Conservation (phyloP, 805 yeast genomes). For the Candida yuanshanica region DNA sequence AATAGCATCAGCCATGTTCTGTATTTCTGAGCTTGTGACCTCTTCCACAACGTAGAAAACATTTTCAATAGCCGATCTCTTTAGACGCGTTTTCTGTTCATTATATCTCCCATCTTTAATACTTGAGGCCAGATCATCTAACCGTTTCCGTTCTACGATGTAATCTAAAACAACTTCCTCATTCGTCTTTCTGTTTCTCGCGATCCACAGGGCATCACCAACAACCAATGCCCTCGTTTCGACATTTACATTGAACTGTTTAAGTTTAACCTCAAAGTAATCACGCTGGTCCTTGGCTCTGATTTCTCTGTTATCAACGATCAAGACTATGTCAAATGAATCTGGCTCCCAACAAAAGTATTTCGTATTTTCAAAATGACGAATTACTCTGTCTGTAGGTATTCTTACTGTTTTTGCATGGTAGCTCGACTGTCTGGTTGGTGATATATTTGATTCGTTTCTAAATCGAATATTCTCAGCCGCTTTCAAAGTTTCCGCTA, state of each 20-base stretch:
- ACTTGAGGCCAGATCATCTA: constrained; percentile 79
- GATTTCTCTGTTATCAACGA: constrained; percentile 81
- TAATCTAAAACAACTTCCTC: constrained; percentile 68
- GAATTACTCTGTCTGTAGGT: constrained; percentile 3
- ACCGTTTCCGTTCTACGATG: constrained; percentile 84
- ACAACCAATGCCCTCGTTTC: constrained; percentile 59
- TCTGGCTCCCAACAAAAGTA: constrained; percentile 54
- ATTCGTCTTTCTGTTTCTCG: constrained; percentile 51
- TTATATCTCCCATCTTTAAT: constrained; percentile 83
- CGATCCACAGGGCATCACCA: constrained; percentile 92
- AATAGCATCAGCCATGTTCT: constrained; percentile 54
- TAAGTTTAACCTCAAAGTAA: constrained; percentile 56
- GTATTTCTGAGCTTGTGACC: constrained; percentile 39
- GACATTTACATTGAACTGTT: constrained; percentile 40
- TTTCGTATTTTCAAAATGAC: constrained; percentile 6
- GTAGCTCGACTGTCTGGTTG: constrained; percentile 16
- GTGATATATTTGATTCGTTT: constrained; percentile 15
- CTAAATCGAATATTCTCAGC: constrained; percentile 36
- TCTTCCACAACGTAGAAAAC: constrained; percentile 81
- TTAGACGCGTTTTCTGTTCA: constrained; percentile 80
- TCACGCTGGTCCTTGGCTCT: constrained; percentile 63
- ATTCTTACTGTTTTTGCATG: constrained; percentile 2
- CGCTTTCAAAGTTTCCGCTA: constrained; percentile 52
- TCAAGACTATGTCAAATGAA: constrained; percentile 51
- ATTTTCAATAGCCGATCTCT: constrained; percentile 59